Evolutionary conservation across 805 yeast genomes (phyloP).

Genomic region (Wickerhamiella kazuoi): DNA sequence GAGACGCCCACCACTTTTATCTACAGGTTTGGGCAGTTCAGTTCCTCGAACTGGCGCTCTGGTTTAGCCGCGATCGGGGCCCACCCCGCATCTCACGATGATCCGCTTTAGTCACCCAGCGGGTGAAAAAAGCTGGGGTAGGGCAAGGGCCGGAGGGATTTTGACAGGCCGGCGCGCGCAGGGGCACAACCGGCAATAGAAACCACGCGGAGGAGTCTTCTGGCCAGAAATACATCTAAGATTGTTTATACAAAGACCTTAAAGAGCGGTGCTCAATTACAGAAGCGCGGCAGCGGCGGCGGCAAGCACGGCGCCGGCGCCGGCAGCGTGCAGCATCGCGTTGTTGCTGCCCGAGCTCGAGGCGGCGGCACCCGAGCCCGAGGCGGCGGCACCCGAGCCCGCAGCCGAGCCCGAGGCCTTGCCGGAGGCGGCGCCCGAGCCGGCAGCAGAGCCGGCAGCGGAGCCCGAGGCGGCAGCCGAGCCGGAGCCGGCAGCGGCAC

Average conservation of each 20-base stretch:
- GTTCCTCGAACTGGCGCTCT: too few relatives aligned
- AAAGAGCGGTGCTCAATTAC: neutral
- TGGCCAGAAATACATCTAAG: too few relatives aligned
- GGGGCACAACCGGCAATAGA: neutral
- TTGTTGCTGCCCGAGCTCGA: slow-evolving; percentile 3
- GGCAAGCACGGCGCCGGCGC: slow-evolving; percentile 2
- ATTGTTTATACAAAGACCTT: too few relatives aligned
- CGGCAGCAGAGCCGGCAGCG: slow-evolving; percentile 4
- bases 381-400: slow-evolving; percentile 8
- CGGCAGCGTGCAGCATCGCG: slow-evolving; percentile 1
- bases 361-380: slow-evolving; percentile 8
- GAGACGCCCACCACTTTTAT: too few relatives aligned
- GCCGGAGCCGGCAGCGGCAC: slow-evolving; percentile 4
- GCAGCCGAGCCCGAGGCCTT: slow-evolving; percentile 6
- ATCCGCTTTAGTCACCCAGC: too few relatives aligned
- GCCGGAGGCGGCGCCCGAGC: slow-evolving; percentile 2
- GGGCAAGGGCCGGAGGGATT: neutral
- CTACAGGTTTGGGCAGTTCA: too few relatives aligned
- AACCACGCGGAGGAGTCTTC: too few relatives aligned
- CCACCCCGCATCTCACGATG: too few relatives aligned
- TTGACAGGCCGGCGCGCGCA: neutral
- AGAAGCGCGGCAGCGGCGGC: slow-evolving; percentile 1
- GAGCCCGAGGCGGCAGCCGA: slow-evolving; percentile 8
- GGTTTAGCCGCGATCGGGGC: too few relatives aligned
- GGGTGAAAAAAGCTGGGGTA: neutral